Conservation (phyloP, 768 basidiomycete genomes). For the Phlebiopsis gigantea region DNA sequence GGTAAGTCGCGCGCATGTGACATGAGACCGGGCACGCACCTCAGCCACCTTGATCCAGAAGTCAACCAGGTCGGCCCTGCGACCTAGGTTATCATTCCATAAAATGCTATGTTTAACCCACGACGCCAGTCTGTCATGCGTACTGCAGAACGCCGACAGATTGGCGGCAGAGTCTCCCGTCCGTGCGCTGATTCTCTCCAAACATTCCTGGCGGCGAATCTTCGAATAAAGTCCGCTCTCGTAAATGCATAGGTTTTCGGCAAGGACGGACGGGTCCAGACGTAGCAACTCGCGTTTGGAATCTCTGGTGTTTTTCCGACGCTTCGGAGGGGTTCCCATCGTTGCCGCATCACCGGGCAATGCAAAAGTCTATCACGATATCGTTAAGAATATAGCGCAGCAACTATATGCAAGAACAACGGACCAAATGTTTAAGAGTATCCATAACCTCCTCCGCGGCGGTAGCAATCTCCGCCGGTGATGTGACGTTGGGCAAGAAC, state of each 20-base stretch:
- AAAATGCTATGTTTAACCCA: conserved; percentile 70
- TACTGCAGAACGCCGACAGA: conserved; percentile 49
- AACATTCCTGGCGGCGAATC: conserved; percentile 70
- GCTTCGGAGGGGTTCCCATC: conserved; percentile 16
- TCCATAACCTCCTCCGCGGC: conserved; percentile 46
- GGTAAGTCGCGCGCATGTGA: conserved; percentile 1
- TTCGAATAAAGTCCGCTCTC: conserved; percentile 67
- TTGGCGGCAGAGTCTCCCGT: conserved; percentile 36
- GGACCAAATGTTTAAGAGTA: conserved; percentile 51
- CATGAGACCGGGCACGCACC: conserved; percentile 34
- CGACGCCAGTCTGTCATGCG: conserved; percentile 54
- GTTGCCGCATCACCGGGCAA: conserved; percentile 17
- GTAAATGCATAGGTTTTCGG: conserved; percentile 75
- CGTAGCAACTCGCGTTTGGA: conserved; percentile 59
- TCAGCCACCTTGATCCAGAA: conserved; percentile 79
- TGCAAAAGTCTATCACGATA: conserved; percentile 34
- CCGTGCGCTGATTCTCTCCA: conserved; percentile 47
- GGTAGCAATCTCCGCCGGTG: conserved; percentile 35
- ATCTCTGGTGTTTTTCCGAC: conserved; percentile 37
- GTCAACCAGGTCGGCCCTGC: conserved; percentile 55
- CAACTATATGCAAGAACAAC: conserved; percentile 16
- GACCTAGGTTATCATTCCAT: conserved; percentile 42
- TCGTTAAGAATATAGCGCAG: neutral
- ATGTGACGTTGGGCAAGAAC: conserved; percentile 40
- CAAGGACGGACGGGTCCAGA: conserved; percentile 64